Base-by-base conservation (phyloP, 2,329 filamentous ascomycete species). In the Sarocladium brachiariae region DNA sequence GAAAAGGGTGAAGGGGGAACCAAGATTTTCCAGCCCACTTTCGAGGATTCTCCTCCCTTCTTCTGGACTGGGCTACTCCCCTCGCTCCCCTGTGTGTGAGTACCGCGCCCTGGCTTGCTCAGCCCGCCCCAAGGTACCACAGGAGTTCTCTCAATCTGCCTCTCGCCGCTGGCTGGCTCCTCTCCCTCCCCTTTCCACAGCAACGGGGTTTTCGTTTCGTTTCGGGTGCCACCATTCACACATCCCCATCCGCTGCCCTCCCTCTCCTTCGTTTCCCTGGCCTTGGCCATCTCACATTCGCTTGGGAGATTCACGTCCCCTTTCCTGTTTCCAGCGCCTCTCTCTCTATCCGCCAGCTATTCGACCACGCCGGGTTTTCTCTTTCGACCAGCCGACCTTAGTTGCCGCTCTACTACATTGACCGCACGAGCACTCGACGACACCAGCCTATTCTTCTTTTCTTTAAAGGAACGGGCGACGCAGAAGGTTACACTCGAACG, bases 111-210 rank as follows among this genome's bases (percentile, higher is more conserved):
- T 47, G 43, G 21, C 45, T 49, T 34, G 14, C 21, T n/a, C 27
- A 25, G 18, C 21, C 25, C 49, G 30, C n/a, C 18, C 38, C 24
- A n/a, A 27, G 21, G 13, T 45, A 21, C 23, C 27, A 24, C n/a
- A n/a, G n/a, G n/a, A n/a, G 27, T 30, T 7, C 13, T 30, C 27
- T 7, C 27, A 30, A 13, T 30, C 27, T 30, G 27, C 27, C 27
- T 30, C 27, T 30, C 27, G 27, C 27, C n/a, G n/a, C n/a, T n/a
- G n/a, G n/a, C n/a, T 18, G 24, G 13, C n/a, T 21, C 3, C 24
- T 33, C 23, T 27, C 27, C 27, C 49, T 48, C 51, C 52, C 50
- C 47, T 53, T 53, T 51, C 52, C 52, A 50, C 52, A 41, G 52
- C 52, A 54, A 54, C 52, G 43, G 25, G 37, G n/a, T 39, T 30